These are phyloP conservation scores for Plantago lanceolata DNA, from an alignment of 305 asterid genomes.

Conservation along the genomic window DNA sequence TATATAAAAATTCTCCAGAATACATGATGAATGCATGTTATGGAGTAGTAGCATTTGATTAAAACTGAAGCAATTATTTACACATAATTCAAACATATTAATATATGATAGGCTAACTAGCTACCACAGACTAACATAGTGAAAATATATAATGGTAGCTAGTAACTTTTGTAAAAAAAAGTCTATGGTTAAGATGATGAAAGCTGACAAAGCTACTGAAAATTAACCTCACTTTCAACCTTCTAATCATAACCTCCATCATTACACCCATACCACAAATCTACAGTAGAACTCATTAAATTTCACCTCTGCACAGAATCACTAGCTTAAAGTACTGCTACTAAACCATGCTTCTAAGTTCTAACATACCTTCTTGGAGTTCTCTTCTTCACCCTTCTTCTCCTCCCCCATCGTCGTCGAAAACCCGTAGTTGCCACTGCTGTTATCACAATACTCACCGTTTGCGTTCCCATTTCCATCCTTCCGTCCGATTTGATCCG, in stretches of 20 bases:
- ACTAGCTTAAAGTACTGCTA: too few relatives aligned
- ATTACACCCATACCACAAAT: background rate
- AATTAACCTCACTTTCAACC: slow-evolving; percentile 7
- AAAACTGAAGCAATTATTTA: too few relatives aligned
- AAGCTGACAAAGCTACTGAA: background rate
- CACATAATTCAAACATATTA: too few relatives aligned
- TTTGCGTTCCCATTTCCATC: too few relatives aligned
- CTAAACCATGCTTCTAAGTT: too few relatives aligned
- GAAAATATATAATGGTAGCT: too few relatives aligned
- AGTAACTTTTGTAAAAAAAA: background rate
- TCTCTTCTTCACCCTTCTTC: background rate
- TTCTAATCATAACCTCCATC: slow-evolving; percentile 11
- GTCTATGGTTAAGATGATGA: slow-evolving; percentile 6
- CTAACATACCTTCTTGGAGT: background rate
- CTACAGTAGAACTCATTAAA: background rate
- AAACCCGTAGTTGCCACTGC: background rate
- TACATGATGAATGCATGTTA: too few relatives aligned
- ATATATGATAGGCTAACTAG: too few relatives aligned
- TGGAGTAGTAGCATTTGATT: too few relatives aligned
- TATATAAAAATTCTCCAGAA: too few relatives aligned
- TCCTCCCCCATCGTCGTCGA: background rate
- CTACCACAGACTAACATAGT: too few relatives aligned
- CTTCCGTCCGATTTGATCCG: slow-evolving; percentile 36
- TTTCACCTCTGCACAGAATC: background rate
- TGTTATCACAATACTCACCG: background rate